Conservation (phyloP, 345 rosid species). For the Linum trigynum region DNA sequence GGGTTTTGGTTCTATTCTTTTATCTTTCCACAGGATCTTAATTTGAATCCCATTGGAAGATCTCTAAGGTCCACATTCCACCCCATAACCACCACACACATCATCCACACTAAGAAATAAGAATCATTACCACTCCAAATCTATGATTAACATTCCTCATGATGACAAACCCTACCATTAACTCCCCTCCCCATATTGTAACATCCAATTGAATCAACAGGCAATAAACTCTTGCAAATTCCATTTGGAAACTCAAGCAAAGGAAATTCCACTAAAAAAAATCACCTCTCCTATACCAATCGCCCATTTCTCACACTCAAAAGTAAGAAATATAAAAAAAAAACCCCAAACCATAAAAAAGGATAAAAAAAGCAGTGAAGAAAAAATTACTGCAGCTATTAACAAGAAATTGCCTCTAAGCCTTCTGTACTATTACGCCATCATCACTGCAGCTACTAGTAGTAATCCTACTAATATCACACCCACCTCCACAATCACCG, state of each 20-base stretch:
- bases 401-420: background rate
- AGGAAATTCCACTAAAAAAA: background rate
- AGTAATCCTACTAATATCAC: background rate
- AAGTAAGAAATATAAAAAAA: background rate
- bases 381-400: background rate
- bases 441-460: background rate
- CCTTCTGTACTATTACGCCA: background rate
- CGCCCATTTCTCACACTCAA: conserved; percentile 3
- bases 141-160: too few species aligned
- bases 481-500: background rate
- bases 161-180: too few species aligned
- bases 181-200: too few species aligned
- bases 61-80: too few species aligned
- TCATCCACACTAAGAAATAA: too few species aligned
- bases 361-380: background rate
- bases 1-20: too few species aligned
- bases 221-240: background rate
- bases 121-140: too few species aligned
- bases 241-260: conserved; percentile 1
- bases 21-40: too few species aligned
- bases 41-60: too few species aligned
- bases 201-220: too few species aligned
- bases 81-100: too few species aligned
- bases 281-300: conserved; percentile 8
- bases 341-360: background rate